A percentile compares a stretch with the other conserved stretches of the same genome.
These are phyloP conservation scores for Podaxis sp. DNA, from an alignment of 768 basidiomycete genomes.

Conservation along the genomic window DNA sequence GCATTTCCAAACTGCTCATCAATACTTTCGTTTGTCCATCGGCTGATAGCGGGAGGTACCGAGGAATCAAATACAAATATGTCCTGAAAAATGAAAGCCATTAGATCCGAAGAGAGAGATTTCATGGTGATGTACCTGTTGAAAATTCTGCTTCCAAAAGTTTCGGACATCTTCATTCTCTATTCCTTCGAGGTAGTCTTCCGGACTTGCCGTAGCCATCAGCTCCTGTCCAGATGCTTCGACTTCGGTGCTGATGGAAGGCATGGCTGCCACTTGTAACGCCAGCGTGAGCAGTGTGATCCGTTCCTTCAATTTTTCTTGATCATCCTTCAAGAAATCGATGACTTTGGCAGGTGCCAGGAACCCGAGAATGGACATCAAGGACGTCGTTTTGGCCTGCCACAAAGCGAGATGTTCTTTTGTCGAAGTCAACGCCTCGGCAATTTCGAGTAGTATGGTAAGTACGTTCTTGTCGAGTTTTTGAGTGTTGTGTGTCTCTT, in stretches of 20 bases:
- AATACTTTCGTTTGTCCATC: conserved; percentile 17
- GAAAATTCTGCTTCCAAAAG: conserved; percentile 26
- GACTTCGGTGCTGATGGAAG: conserved; percentile 18
- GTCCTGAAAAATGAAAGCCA: background rate
- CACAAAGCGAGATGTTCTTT: conserved; percentile 23
- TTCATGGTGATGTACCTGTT: conserved; percentile 20
- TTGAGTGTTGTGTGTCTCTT: conserved; percentile 13
- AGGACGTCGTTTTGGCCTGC: conserved; percentile 15
- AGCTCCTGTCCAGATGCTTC: conserved; percentile 17
- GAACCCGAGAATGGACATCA: conserved; percentile 19
- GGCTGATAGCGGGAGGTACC: conserved; percentile 15
- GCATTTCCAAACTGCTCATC: conserved; percentile 14
- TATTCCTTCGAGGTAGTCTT: background rate
- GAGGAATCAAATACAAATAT: background rate
- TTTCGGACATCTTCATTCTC: conserved; percentile 18
- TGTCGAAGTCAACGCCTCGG: conserved; percentile 20
- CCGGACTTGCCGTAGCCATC: background rate
- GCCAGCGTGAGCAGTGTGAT: conserved; percentile 21
- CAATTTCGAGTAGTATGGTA: conserved; percentile 14
- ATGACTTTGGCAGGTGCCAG: conserved; percentile 21
- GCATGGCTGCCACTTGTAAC: conserved; percentile 7
- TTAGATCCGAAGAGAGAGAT: background rate
- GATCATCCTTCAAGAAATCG: conserved; percentile 24
- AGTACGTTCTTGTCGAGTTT: conserved; percentile 16
- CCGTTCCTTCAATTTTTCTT: conserved; percentile 23